Evolutionary conservation across 345 rosid genomes (phyloP).

Genomic region (Corchorus olitorius): DNA sequence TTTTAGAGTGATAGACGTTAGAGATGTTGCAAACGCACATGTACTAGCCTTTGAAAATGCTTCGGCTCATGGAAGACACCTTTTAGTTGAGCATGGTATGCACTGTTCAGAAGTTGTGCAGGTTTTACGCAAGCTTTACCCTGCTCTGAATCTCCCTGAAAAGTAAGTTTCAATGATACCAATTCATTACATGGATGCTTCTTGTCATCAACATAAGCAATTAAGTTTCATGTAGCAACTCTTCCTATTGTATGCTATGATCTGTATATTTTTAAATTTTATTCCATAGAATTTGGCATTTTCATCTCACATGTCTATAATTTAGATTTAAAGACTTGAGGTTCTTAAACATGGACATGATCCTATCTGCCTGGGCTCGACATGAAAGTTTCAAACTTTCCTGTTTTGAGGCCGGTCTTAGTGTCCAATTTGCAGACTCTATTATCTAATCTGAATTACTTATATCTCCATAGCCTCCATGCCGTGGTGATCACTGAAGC

Average conservation of each 20-base stretch:
- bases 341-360: background rate
- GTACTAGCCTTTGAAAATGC: slow-evolving; percentile 50
- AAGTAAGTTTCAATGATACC: slow-evolving; percentile 25
- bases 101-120: slow-evolving; percentile 19
- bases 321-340: background rate
- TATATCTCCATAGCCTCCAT: background rate
- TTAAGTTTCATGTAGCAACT: background rate
- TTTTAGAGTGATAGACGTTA: slow-evolving; percentile 48
- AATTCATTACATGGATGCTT: background rate
- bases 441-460: background rate
- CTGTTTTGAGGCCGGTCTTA: background rate
- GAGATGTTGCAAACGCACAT: slow-evolving; percentile 55
- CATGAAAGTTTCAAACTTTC: background rate
- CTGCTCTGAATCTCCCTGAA: slow-evolving; percentile 23
- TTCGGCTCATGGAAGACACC: slow-evolving; percentile 48
- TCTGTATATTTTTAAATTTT: background rate
- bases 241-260: background rate
- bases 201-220: background rate
- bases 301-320: too few relatives aligned
- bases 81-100: slow-evolving; percentile 31
- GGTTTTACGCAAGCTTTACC: slow-evolving; percentile 28
- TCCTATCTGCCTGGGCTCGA: background rate
- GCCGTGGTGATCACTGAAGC: background rate
- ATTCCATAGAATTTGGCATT: background rate
- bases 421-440: background rate